Base-by-base conservation (phyloP, 2,329 filamentous ascomycete genomes). In the Cladosporium sp. region DNA sequence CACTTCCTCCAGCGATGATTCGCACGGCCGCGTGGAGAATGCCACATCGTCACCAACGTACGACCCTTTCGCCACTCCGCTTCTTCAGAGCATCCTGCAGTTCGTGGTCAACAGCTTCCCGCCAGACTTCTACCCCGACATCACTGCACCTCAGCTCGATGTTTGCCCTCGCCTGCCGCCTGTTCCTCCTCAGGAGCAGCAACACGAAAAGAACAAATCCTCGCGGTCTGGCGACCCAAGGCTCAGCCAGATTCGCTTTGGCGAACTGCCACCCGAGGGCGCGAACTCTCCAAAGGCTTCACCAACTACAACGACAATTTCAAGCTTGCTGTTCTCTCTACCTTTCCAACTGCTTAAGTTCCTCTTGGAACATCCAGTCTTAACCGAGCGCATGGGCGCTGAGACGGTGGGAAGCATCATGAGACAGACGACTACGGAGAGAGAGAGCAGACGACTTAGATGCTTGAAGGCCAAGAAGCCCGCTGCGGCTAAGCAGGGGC, bases 231-330 rank as follows among this genome's bases (percentile, higher is more conserved):
- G 25, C 15, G 72, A 80, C 43, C 74, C 76, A 33, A 78, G 82
- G 20, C 70, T 86, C 9, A 78, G 77, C 53, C 77, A 75, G 54
- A 87, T 89, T 46, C 80, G 82, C 53, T 89, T 89, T 59, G 85
- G 85, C n/a, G 84, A 88, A 56, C 69, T 84, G 16, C 71, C 79
- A 2, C 57, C 62, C 2, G 70, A 70, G 9, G 36, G 27, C 4
- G 43, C 43, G 8, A 38, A 38, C 3, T 18, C 45, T 2, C 18
- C 45, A 16, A 11, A 25, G 15, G 67, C 64, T 16, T 59, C 59
- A 3, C 49, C 54, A 4, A 55, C 74, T 25, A 74, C 76, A 19
- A 72, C 73, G 0, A 67, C 77, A 0, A 69, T 90, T 4, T 89
- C 86, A 0, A 82, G 78, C 22, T 71, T 88, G 18, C 71, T 91